These are phyloP conservation scores for Salvia splendens DNA, from an alignment of 257 asterid genomes.

Conservation along the genomic window DNA sequence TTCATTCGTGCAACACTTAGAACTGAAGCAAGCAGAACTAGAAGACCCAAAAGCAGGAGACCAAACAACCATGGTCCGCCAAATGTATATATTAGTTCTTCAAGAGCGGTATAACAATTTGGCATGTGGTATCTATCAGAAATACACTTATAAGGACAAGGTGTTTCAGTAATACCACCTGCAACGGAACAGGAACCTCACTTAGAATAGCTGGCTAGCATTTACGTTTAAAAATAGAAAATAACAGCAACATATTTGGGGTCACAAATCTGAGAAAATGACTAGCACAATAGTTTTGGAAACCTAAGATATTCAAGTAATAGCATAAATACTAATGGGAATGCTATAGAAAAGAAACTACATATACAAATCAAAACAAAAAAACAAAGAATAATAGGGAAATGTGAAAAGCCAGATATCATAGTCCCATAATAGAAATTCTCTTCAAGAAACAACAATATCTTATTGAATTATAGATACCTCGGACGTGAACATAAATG, in stretches of 20 bases:
- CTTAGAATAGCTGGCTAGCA: too few relatives aligned
- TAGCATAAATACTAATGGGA: slow-evolving; percentile 21
- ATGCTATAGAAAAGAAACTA: background rate
- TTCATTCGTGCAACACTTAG: slow-evolving; percentile 99
- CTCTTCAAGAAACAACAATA: slow-evolving; percentile 21
- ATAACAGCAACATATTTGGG: slow-evolving; percentile 1
- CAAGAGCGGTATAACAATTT: slow-evolving; percentile 93
- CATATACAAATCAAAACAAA: background rate
- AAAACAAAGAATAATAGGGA: too few relatives aligned
- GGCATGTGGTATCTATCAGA: slow-evolving; percentile 97
- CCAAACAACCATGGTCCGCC: slow-evolving; percentile 99
- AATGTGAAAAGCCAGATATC: slow-evolving; percentile 24
- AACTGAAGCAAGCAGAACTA: slow-evolving; percentile 83
- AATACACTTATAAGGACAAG: slow-evolving; percentile 93
- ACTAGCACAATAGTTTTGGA: too few relatives aligned
- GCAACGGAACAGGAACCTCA: slow-evolving; percentile 36
- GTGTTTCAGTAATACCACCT: slow-evolving; percentile 92
- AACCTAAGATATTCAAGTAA: background rate
- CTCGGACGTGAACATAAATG: slow-evolving; percentile 70
- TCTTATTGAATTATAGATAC: slow-evolving; percentile 44
- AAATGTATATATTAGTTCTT: slow-evolving; percentile 91
- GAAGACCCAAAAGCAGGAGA: slow-evolving; percentile 84
- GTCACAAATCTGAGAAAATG: slow-evolving; percentile 18
- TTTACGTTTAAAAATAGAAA: too few relatives aligned
- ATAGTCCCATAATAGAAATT: slow-evolving; percentile 9